Evolutionary conservation across 208 protist species (phyloP), one percentile per base, ranked within the genome.

Genomic region (Wallacemonas sp.): DNA sequence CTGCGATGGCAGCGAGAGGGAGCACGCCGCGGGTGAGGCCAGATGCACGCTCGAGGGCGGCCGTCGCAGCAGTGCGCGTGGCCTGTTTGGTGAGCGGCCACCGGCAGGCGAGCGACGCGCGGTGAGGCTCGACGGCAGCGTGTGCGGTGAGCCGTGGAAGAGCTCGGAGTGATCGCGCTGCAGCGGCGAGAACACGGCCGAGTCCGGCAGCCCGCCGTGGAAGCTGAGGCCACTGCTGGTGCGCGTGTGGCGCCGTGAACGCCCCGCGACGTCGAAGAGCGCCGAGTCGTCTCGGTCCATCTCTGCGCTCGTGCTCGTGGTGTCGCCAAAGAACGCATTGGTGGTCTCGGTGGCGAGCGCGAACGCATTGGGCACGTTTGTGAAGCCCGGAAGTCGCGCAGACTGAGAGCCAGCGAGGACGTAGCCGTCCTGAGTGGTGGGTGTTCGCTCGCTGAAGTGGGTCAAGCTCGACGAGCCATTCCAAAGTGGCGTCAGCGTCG

Each of bases 221-320:
- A 23, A 55, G 25, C 10, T 55, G 48, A 7, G 22, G 5, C 22
- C n/a, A 8, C 5, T 10, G 20, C 22, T 25, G 11, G 10, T 14
- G 31, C 31, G 26, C 0, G 52, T 39, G 31, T 59, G 29, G n/a
- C 52, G 52, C 31, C 4, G 5, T 25, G 52, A 36, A 28, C 52
- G 52, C 14, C 52, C 52, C 7, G 29, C 10, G 31, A 12, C 18
- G 52, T 59, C 52, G 52, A 59, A 59, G 5, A 59, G 52, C 14
- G 20, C 14, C 26, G 52, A 59, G 18, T 20, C 20, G 22, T 25
- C 52, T 14, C 32, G 52, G 8, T 57, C 49, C 44, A 49, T 49
- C 20, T 49, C 44, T 5, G 12, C 10, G 18, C 16, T 10, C 5
- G 7, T 49, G 44, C n/a, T 18, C 16, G 20, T 8, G 11, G 12